Evolutionary conservation across 2,329 filamentous ascomycete species (phyloP), one percentile per base, ranked within the genome.

Genomic region (Fusarium penzigii): DNA sequence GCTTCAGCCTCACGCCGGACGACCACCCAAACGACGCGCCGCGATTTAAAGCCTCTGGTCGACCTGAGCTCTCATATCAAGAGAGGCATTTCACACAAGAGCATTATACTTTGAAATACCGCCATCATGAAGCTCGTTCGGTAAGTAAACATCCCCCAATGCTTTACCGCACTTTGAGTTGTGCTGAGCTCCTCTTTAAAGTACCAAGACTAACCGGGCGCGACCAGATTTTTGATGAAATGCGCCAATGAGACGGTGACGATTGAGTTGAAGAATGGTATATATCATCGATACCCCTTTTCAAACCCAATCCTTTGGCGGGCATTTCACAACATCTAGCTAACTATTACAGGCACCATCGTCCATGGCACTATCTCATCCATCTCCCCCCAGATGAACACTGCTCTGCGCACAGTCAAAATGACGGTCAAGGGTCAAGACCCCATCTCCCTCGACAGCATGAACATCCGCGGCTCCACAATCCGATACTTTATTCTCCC

Each of bases 361-460:
- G 84, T 97, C 64, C 90, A 96, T 73, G 94, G 94, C 76, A 97
- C 94, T 63, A 96, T 99, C 72, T 92, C 92, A 54, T 94, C 92
- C 38, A 92, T 99, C 66, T 94, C 92, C 7, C 94, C 95, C 11
- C 90, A 97, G 76, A 99, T 99, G 94, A 99, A 99, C 81, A 96
- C 92, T 51, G 88, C 92, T 45, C 85, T 99, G 53, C 91, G 92
- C 69, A 92, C 90, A 56, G 93, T 97, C 69, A 97, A 97, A 78
- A 96, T 97, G 91, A 97, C 93, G 3, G 81, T 87, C 61, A 90
- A 88, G 72, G 89, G 89, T 68, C 91, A 94, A 70, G 90, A 96
- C 56, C 87, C 92, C 47, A 86, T 97, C 69, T 81, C 87, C 6
- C 85, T 97, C 56, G 94, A 99, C 71, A 91, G 91, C 25, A 96